These are phyloP conservation scores for Teratosphaeria nubilosa DNA, from an alignment of 2,329 filamentous ascomycete genomes.

Conservation along the genomic window DNA sequence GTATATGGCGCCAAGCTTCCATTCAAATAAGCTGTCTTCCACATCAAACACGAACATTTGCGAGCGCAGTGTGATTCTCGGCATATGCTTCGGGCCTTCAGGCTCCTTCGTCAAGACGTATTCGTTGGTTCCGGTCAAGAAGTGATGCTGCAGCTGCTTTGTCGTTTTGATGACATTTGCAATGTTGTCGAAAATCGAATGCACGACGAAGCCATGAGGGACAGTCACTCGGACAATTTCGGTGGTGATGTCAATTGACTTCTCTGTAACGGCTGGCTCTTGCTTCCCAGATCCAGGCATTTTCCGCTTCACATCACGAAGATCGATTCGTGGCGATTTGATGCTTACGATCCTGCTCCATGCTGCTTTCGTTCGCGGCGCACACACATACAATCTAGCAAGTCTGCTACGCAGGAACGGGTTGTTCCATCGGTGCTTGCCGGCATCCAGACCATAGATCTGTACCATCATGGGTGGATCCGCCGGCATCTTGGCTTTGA, in stretches of 20 bases:
- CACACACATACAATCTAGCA: slow-evolving; percentile 75
- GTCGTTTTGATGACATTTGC: slow-evolving; percentile 79
- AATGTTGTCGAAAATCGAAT: slow-evolving; percentile 87
- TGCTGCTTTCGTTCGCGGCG: slow-evolving; percentile 67
- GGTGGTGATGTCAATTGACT: slow-evolving; percentile 69
- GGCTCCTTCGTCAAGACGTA: slow-evolving; percentile 80
- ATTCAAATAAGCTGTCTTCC: slow-evolving; percentile 94
- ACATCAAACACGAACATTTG: slow-evolving; percentile 81
- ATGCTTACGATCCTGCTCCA: slow-evolving; percentile 84
- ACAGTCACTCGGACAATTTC: slow-evolving; percentile 83
- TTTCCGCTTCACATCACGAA: slow-evolving; percentile 66
- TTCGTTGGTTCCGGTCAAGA: slow-evolving; percentile 76
- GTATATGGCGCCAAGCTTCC: slow-evolving; percentile 93
- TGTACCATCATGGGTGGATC: slow-evolving; percentile 91
- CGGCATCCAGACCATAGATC: slow-evolving; percentile 69
- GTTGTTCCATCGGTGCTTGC: slow-evolving; percentile 75
- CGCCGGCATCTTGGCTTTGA: slow-evolving; percentile 79
- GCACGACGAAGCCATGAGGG: slow-evolving; percentile 82
- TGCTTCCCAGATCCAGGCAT: slow-evolving; percentile 25
- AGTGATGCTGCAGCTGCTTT: slow-evolving; percentile 85
- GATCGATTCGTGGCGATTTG: slow-evolving; percentile 69
- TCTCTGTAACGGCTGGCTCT: slow-evolving; percentile 52
- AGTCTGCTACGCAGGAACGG: slow-evolving; percentile 72
- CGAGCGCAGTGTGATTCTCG: slow-evolving; percentile 72
- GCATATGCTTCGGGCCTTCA: slow-evolving; percentile 75